Conservation (phyloP, 2,329 filamentous ascomycete genomes). For the Nemania diffusa region DNA sequence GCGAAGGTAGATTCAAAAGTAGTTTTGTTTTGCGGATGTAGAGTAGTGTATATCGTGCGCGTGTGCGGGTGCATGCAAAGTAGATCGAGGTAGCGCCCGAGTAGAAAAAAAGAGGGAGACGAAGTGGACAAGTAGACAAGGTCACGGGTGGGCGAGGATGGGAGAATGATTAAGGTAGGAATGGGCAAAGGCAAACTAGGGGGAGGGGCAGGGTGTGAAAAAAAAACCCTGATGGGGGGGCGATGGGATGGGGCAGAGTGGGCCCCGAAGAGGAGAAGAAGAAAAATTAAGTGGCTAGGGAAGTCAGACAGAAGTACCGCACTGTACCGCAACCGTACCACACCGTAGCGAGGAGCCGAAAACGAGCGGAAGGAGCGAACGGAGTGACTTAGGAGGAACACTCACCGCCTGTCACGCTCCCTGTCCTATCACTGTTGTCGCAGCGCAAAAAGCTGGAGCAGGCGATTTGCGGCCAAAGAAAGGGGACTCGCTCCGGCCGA, state of each 20-base stretch:
- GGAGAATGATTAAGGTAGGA: slow-evolving; percentile 33
- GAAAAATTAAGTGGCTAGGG: slow-evolving; percentile 24
- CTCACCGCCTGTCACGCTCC: slow-evolving; percentile 14
- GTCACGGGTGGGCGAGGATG: slow-evolving; percentile 33
- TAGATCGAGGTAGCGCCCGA: slow-evolving; percentile 40
- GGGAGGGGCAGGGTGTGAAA: slow-evolving; percentile 25
- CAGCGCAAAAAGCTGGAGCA: slow-evolving; percentile 13
- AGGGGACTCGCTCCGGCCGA: slow-evolving; percentile 13
- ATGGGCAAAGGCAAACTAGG: slow-evolving; percentile 30
- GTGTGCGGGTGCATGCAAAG: slow-evolving; percentile 39
- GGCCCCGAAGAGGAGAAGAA: slow-evolving; percentile 4
- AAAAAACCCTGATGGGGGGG: slow-evolving; percentile 21
- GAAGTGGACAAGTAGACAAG: slow-evolving; percentile 41
- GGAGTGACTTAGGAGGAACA: slow-evolving; percentile 28
- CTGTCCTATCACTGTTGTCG: neutral
- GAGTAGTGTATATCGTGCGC: slow-evolving; percentile 33
- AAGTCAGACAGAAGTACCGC: neutral
- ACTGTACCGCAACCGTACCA: neutral
- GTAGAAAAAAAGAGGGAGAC: slow-evolving; percentile 35
- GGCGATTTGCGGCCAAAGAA: neutral
- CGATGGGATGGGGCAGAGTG: slow-evolving; percentile 7
- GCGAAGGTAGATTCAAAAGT: slow-evolving; percentile 22
- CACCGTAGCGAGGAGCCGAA: slow-evolving; percentile 6
- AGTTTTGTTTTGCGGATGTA: slow-evolving; percentile 20
- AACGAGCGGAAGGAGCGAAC: slow-evolving; percentile 2